phyloP scores from a whole-genome alignment of 2,329 filamentous ascomycete genomes.

The Xylariaceae sp. region DNA sequence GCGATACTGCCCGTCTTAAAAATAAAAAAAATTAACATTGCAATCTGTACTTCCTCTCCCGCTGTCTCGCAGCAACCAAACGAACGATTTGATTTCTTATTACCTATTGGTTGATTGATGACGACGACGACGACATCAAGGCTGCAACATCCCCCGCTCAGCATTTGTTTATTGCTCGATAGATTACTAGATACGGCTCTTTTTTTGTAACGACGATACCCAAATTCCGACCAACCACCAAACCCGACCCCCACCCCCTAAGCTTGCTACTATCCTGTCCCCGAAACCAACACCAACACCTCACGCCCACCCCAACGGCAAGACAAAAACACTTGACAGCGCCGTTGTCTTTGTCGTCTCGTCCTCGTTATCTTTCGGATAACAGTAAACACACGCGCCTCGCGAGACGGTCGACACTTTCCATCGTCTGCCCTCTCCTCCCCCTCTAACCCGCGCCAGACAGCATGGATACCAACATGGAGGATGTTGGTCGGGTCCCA shows the following conservation, averaged over 20 bases:
- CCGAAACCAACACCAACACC: not conserved
- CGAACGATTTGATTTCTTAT: too few relatives aligned
- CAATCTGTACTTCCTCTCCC: not conserved
- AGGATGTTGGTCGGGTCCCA: slow-evolving; percentile 89
- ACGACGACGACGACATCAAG: slow-evolving; percentile 1
- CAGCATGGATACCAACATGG: slow-evolving; percentile 97
- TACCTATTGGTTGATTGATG: slow-evolving; percentile 8
- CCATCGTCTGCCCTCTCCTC: not conserved
- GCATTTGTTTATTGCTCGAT: not conserved
- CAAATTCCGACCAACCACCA: not conserved
- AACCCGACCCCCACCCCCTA: not conserved
- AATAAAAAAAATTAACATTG: slow-evolving; percentile 17
- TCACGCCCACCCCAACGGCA: not conserved
- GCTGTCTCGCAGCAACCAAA: slow-evolving; percentile 2
- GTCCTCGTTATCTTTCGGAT: not conserved
- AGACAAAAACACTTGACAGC: too few relatives aligned
- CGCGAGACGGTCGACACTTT: slow-evolving; percentile 1
- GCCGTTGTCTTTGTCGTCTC: not conserved
- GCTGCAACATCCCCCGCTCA: not conserved
- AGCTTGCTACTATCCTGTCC: not conserved
- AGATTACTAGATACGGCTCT: not conserved
- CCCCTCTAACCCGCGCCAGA: slow-evolving; percentile 3
- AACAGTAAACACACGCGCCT: not conserved
- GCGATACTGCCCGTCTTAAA: slow-evolving; percentile 2
- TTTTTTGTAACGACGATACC: slow-evolving; percentile 9